A percentile compares a stretch with the other conserved stretches of the same genome.
These are phyloP conservation scores for Skeletonema grethae DNA, from an alignment of 108 stramenopile species.

Conservation along the genomic window DNA sequence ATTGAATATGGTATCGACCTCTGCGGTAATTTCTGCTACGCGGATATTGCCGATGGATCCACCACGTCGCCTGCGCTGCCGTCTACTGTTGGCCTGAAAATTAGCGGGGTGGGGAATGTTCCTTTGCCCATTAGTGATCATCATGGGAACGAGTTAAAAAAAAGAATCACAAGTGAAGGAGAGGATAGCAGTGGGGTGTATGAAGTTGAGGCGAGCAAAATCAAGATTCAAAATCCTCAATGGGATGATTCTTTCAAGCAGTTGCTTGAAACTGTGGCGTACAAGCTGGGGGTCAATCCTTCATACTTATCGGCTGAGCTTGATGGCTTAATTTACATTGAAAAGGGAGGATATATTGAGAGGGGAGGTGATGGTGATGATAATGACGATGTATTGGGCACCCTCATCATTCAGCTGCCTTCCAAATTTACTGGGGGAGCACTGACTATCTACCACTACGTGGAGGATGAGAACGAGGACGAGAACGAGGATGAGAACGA, in stretches of 20 bases:
- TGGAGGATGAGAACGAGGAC: slow-evolving; percentile 6
- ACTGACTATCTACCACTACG: slow-evolving; percentile 1
- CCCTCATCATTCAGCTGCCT: slow-evolving; percentile 21
- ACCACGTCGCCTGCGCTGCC: slow-evolving; percentile 17
- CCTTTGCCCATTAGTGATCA: slow-evolving; percentile 16
- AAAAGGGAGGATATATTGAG: slow-evolving; percentile 21
- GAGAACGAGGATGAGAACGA: too few relatives aligned
- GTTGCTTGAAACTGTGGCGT: slow-evolving; percentile 11
- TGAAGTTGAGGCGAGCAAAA: background rate
- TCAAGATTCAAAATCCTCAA: slow-evolving; percentile 19
- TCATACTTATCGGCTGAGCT: slow-evolving; percentile 11
- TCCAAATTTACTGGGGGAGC: slow-evolving; percentile 26
- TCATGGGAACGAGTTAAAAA: slow-evolving; percentile 9
- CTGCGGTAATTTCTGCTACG: slow-evolving; percentile 9
- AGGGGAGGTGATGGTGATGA: slow-evolving; percentile 4
- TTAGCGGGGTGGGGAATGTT: slow-evolving; percentile 15
- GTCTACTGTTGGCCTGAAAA: slow-evolving; percentile 13
- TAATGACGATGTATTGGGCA: background rate
- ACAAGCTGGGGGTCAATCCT: slow-evolving; percentile 21
- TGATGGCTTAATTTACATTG: slow-evolving; percentile 14
- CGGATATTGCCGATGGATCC: slow-evolving; percentile 7
- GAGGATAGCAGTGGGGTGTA: background rate
- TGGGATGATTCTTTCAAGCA: slow-evolving; percentile 11
- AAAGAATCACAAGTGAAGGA: background rate
- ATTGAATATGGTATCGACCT: background rate